A percentile compares a stretch with the other conserved stretches of the same genome.
Evolutionary conservation across 306 rosid genomes (phyloP).

Genomic region (Geum urbanum): DNA sequence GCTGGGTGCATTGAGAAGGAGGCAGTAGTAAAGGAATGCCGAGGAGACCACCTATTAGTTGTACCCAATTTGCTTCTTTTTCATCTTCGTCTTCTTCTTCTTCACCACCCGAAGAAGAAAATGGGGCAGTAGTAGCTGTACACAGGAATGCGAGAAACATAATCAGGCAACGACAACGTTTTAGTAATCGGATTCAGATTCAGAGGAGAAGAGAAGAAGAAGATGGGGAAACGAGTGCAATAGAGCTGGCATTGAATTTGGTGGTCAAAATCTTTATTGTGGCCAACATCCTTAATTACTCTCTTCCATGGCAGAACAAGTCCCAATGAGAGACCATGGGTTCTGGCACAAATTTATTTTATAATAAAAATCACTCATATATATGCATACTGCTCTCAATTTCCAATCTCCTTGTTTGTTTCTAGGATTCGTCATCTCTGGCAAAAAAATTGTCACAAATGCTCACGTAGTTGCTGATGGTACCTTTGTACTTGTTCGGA

Average conservation of each 20-base stretch:
- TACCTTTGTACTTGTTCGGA: constrained; percentile 81
- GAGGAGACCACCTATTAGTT: too few relatives aligned
- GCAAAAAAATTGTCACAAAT: constrained; percentile 72
- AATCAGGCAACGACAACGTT: constrained; percentile 3
- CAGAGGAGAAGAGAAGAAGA: constrained; percentile 3
- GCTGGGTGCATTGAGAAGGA: too few relatives aligned
- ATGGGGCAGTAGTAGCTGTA: too few relatives aligned
- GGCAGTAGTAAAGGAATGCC: too few relatives aligned
- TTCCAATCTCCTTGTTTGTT: not conserved
- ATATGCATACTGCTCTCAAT: not conserved
- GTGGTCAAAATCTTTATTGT: constrained; percentile 89
- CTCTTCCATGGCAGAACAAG: constrained; percentile 95
- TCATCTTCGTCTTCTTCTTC: too few relatives aligned
- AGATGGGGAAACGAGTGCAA: constrained; percentile 27
- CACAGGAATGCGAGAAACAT: too few relatives aligned
- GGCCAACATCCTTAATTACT: constrained; percentile 71
- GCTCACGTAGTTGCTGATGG: constrained; percentile 96
- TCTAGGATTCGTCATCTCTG: constrained; percentile 69
- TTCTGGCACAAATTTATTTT: constrained; percentile 44
- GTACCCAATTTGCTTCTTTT: too few relatives aligned
- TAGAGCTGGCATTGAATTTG: constrained; percentile 73
- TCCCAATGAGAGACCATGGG: constrained; percentile 88
- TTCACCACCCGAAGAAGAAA: too few relatives aligned
- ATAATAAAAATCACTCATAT: too few relatives aligned
- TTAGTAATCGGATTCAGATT: not conserved